Evolutionary conservation across 2,329 filamentous ascomycete genomes (phyloP), one percentile per base, ranked within the genome.

Genomic region (Ophiocordyceps camponoti-saundersi): DNA sequence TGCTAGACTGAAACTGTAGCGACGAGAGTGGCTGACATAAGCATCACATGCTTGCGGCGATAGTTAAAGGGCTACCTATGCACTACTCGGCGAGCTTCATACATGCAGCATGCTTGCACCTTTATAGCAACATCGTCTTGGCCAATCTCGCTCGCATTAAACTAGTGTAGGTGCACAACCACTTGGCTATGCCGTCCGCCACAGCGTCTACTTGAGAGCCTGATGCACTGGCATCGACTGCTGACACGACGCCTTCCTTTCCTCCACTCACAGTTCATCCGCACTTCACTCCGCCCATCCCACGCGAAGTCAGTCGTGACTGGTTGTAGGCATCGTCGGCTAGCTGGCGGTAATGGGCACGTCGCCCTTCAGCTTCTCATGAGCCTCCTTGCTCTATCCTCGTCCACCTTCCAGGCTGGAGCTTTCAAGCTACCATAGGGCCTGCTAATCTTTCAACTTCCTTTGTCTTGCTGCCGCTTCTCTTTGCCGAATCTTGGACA

Each of bases 371-470:
- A 8, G 15, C 34, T 39, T 39, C 34, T 18, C n/a, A 16, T n/a
- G 34, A 39, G 34, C 34, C 34, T 18, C 18, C 13, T 39, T 39
- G 34, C 34, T 36, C 32, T 39, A 15, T 55, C 60, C 20, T 30
- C 23, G 32, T 41, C 22, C 26, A 12, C 22, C 10, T 44, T 21
- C 36, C 36, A 71, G 72, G 71, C 72, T 76, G 73, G 73, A 75
- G 73, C 73, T 77, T 76, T 77, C 65, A 77, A 77, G 74, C 73
- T 71, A 77, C 72, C 74, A 76, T 68, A 68, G 65, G 69, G 61
- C 72, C 70, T 70, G 58, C 55, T 56, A 53, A 54, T 53, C 50
- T 51, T 51, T 48, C 51, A 53, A 51, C 42, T 49, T 49, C 48
- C 45, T 54, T 49, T 49, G 55, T 55, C 54, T 54, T 60, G 53